Evolutionary conservation across 257 asterid genomes (phyloP).

Genomic region (Solanum stenotomum): DNA sequence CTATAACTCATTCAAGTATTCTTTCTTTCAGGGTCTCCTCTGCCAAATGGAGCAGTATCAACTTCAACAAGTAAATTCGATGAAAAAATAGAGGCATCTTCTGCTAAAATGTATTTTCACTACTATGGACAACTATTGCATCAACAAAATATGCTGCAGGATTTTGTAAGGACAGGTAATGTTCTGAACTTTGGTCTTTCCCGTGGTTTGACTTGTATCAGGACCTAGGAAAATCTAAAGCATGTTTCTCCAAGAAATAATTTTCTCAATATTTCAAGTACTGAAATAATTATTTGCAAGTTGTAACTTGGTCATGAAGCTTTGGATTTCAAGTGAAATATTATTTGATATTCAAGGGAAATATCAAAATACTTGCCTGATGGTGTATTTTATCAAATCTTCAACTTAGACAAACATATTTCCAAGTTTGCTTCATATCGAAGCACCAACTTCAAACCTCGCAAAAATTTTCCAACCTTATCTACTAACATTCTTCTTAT

Average conservation of each 20-base stretch:
- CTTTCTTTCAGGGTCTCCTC: constrained; percentile 37
- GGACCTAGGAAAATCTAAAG: background rate
- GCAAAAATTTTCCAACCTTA: background rate
- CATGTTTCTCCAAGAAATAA: background rate
- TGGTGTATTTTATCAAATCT: background rate
- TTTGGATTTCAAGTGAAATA: background rate
- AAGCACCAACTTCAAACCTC: background rate
- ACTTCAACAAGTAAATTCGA: constrained; percentile 74
- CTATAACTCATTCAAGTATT: background rate
- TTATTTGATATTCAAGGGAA: background rate
- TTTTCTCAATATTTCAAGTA: background rate
- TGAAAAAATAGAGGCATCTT: constrained; percentile 88
- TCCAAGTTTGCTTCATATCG: background rate
- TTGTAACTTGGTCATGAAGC: background rate
- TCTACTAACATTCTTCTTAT: background rate
- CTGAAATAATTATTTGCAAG: background rate
- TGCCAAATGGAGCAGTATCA: constrained; percentile 55
- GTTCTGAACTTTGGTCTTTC: background rate
- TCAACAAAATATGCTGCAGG: constrained; percentile 99
- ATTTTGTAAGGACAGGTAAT: constrained; percentile 94
- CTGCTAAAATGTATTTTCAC: constrained; percentile 98
- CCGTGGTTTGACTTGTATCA: background rate
- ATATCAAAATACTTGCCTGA: background rate
- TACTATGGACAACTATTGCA: constrained; percentile 96
- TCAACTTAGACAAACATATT: background rate